A percentile compares a stretch with the other conserved stretches of the same genome.
Conservation (phyloP, 768 basidiomycete species). For the Naganishia vishniacii region DNA sequence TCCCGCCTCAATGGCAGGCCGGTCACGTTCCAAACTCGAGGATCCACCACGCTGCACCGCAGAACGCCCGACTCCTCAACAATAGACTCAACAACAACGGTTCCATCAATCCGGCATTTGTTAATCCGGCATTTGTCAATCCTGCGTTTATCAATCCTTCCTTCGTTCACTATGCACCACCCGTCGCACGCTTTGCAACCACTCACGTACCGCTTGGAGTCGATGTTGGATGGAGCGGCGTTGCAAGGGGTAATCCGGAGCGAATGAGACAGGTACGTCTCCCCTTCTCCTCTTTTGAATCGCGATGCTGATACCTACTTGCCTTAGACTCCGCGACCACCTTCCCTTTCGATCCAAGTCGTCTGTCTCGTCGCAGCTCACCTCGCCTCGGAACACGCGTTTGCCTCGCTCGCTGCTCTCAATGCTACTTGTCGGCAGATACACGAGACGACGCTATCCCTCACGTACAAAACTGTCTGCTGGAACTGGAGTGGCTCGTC, state of each 20-base stretch:
- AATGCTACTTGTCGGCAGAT: slow-evolving; percentile 4
- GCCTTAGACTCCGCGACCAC: not conserved
- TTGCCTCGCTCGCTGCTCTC: not conserved
- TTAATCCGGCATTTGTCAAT: too few species aligned
- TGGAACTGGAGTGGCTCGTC: slow-evolving; percentile 13
- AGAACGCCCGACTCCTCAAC: not conserved
- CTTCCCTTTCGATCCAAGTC: not conserved
- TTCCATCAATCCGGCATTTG: not conserved
- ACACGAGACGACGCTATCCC: not conserved
- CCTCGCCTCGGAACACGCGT: slow-evolving; percentile 9
- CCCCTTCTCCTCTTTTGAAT: not conserved
- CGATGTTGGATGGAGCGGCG: not conserved
- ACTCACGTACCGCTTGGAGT: not conserved
- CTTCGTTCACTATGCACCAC: too few species aligned
- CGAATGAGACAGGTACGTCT: not conserved
- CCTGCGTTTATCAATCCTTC: too few species aligned
- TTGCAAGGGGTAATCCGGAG: not conserved
- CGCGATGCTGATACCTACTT: not conserved
- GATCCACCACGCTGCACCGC: too few species aligned
- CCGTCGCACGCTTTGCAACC: not conserved
- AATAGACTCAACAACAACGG: not conserved
- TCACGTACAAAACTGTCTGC: not conserved
- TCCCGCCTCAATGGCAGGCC: not conserved
- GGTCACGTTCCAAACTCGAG: too few species aligned
- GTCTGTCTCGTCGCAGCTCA: not conserved